A percentile compares a stretch with the other conserved stretches of the same genome.
Conservation (phyloP, 1,284 basidiomycete species). For the Fomitiporia mediterranea region DNA sequence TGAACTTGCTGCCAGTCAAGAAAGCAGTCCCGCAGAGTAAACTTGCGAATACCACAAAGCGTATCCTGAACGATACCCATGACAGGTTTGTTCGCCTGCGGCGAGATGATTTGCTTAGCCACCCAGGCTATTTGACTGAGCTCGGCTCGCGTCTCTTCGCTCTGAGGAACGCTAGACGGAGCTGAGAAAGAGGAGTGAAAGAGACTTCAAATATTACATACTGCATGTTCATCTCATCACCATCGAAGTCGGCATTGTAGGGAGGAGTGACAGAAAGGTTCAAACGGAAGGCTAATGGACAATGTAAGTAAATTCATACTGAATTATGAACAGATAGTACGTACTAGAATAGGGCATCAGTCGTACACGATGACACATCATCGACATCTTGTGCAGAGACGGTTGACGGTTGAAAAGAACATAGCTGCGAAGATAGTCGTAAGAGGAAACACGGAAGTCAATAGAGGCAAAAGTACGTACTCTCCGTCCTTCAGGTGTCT, state of each 20-base stretch:
- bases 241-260: conserved; percentile 98
- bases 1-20: conserved; percentile 93
- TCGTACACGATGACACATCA: conserved; percentile 99
- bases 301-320: conserved; percentile 27
- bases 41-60: conserved; percentile 95
- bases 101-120: conserved; percentile 97
- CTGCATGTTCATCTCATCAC: conserved; percentile 99
- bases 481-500: conserved; percentile 97
- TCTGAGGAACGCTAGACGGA: conserved; percentile 81
- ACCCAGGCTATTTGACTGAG: conserved; percentile 99
- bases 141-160: conserved; percentile 98
- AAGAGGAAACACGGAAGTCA: conserved; percentile 12
- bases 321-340: conserved; percentile 31
- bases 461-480: conserved; percentile 44
- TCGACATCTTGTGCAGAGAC: conserved; percentile 99
- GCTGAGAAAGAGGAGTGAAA: conserved; percentile 8
- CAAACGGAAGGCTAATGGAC: conserved; percentile 78
- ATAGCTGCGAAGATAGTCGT: conserved; percentile 47
- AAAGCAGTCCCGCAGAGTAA: conserved; percentile 92
- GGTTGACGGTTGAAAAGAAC: conserved; percentile 99
- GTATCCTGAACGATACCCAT: conserved; percentile 99
- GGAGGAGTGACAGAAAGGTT: conserved; percentile 77
- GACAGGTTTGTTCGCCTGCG: conserved; percentile 99
- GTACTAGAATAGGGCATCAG: conserved; percentile 98
- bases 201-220: conserved; percentile 40